Base-by-base conservation (phyloP, 345 rosid species). In the Gossypium herbaceum region DNA sequence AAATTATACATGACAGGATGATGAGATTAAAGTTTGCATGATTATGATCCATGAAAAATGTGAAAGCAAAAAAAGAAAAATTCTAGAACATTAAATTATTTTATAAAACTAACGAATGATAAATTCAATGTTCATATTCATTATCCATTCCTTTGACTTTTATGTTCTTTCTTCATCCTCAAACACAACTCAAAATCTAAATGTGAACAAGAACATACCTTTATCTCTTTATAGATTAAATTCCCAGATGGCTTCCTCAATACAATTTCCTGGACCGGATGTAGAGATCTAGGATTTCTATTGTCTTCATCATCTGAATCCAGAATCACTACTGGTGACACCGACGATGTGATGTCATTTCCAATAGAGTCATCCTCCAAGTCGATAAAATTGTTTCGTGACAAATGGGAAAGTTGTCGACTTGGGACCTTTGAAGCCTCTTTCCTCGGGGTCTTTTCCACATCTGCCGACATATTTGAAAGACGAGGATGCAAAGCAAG, bases 271-370 rank as follows among this genome's bases (percentile, higher is more conserved):
- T 84, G 87, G 59, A 89, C 87, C 43, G 82, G 73, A 72, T 41
- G 61, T 20, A 56, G 61, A 56, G 61, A 81, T 73, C 71, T 85
- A 47, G 44, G 63, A 25, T 52, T 77, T 57, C 43, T 81, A 57
- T 25, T 55, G 2, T 84, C 97, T 76, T 90, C 97, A 79, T 93
- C 94, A 79, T 92, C 97, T 9, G 98, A 92, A 76, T 87, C 94
- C 50, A 87, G 79, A 78, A 87, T 77, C 11, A 94, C 85, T 62
- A 92, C 76, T 17, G 85, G 76, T 20, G 55, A 73, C 56, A 74
- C 47, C 57, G 80, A 44, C 9, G 78, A 68, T 12, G 84, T 62
- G 73, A 77, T 72, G 57, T n/a, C 68, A 66, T 75, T 80, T n/a
- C 60, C 75, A 61, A 11, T 78, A 54, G 17, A 68, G 19, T 81